Evolutionary conservation across 257 asterid genomes (phyloP).

Genomic region (Ligustrum vulgare): DNA sequence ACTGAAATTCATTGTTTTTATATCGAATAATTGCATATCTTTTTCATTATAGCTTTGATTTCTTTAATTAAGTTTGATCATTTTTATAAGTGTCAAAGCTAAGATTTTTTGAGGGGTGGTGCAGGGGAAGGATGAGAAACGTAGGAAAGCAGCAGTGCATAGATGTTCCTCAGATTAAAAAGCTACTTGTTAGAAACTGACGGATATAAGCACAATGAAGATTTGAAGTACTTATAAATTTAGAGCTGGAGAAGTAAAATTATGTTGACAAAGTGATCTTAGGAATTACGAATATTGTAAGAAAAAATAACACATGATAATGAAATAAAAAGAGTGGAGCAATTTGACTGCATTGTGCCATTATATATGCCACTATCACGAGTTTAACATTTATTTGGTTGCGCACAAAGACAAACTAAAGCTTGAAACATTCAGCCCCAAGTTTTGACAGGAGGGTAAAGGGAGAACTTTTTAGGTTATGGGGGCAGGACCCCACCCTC

Average conservation of each 20-base stretch:
- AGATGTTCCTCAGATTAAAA: not conserved
- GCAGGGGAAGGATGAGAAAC: not conserved
- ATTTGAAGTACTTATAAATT: not conserved
- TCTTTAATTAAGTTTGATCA: not conserved
- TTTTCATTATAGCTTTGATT: not conserved
- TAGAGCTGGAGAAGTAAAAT: not conserved
- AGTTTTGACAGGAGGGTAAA: not conserved
- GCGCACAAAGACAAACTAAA: not conserved
- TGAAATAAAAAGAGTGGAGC: not conserved
- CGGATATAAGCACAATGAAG: not conserved
- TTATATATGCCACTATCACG: not conserved
- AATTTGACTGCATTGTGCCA: not conserved
- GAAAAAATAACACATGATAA: not conserved
- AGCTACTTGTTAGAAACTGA: not conserved
- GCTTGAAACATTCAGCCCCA: not conserved
- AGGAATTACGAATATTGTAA: not conserved
- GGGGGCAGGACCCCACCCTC: too few species aligned
- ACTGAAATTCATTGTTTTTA: not conserved
- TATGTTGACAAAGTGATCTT: not conserved
- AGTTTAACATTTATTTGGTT: not conserved
- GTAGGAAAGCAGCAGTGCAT: not conserved
- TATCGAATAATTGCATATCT: not conserved
- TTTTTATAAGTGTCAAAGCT: not conserved
- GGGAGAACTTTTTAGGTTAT: not conserved
- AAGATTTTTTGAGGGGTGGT: not conserved